Conservation (phyloP, 2,329 filamentous ascomycete species). For the Didymella segeticola region DNA sequence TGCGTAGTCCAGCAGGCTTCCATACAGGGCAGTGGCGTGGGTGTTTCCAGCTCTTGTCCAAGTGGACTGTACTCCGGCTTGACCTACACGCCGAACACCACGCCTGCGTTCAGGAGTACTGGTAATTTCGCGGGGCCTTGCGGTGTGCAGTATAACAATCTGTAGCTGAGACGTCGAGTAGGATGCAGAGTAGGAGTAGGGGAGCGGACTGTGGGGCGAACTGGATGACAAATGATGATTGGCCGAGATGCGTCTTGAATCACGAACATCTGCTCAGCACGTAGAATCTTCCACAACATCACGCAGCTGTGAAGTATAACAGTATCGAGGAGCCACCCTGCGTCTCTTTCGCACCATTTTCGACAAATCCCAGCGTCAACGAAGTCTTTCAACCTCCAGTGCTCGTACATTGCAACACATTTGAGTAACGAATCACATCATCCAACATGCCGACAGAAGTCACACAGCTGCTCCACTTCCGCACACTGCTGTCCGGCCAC, state of each 20-base stretch:
- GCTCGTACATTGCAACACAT: background rate
- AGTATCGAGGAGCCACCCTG: background rate
- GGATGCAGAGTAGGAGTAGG: background rate
- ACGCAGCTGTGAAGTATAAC: background rate
- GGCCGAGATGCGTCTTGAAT: conserved; percentile 8
- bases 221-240: conserved; percentile 32
- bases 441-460: conserved; percentile 44
- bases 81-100: background rate
- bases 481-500: conserved; percentile 42
- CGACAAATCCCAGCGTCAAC: background rate
- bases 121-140: conserved; percentile 4
- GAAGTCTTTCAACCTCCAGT: too few relatives aligned
- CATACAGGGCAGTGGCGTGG: background rate
- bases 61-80: background rate
- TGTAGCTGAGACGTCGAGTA: background rate
- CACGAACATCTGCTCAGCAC: conserved; percentile 8
- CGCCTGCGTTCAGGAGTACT: conserved; percentile 1
- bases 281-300: conserved; percentile 15
- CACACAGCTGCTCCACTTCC: conserved; percentile 42
- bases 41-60: background rate
- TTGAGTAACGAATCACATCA: background rate
- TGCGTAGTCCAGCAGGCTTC: conserved; percentile 1
- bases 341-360: background rate
- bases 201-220: background rate
- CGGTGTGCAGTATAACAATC: background rate